phyloP scores from a whole-genome alignment of 2,329 filamentous ascomycete species.

The Neonectria magnoliae region DNA sequence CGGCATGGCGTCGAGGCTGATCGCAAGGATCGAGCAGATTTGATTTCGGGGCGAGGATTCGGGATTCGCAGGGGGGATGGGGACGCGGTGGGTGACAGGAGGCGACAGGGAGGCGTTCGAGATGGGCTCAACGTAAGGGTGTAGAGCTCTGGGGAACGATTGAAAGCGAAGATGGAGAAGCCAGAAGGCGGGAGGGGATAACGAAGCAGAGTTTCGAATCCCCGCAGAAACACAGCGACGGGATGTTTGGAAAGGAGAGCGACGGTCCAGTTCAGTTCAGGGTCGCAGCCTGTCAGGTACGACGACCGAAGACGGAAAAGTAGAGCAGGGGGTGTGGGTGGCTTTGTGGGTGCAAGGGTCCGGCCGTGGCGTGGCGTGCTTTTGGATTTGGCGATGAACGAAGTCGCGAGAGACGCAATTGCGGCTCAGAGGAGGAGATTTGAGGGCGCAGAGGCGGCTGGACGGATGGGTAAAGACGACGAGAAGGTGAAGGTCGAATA shows the following conservation, averaged over 20 bases:
- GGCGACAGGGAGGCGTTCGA: constrained; percentile 1
- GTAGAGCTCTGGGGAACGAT: neutral
- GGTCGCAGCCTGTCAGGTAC: constrained; percentile 34
- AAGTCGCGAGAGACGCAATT: constrained; percentile 27
- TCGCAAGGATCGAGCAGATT: constrained; percentile 24
- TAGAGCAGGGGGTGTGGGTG: constrained; percentile 40
- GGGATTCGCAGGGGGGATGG: constrained; percentile 25
- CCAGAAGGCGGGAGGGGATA: constrained; percentile 36
- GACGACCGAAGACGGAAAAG: constrained; percentile 38
- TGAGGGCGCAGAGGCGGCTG: neutral
- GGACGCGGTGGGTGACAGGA: constrained; percentile 25
- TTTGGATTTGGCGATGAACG: constrained; percentile 30
- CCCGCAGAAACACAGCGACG: constrained; percentile 41
- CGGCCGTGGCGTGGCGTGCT: constrained; percentile 40
- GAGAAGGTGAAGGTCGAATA: neutral
- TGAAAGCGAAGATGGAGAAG: constrained; percentile 27
- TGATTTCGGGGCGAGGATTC: constrained; percentile 28
- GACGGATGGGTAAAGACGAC: neutral
- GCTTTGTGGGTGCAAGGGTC: constrained; percentile 42
- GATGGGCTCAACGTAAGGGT: neutral
- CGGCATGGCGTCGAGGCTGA: constrained; percentile 42
- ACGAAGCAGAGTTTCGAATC: constrained; percentile 41
- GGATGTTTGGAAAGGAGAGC: constrained; percentile 38
- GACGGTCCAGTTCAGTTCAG: constrained; percentile 30
- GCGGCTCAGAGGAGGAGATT: constrained; percentile 10